Evolutionary conservation across 352 stramenopile genomes (phyloP).

Genomic region (Pythium apleroticum): DNA sequence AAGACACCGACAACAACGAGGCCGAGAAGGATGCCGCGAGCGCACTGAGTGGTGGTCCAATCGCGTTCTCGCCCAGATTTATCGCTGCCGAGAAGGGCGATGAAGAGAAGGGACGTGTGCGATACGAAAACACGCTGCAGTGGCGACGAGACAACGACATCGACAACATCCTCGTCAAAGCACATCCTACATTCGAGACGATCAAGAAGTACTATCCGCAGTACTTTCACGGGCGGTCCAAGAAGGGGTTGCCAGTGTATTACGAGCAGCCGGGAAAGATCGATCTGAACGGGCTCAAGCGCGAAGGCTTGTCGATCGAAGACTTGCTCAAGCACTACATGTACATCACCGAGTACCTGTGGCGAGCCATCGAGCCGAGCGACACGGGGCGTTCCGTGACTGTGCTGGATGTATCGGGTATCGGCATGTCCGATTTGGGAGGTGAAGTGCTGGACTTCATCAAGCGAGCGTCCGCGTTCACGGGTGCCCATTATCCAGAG

Average conservation of each 20-base stretch:
- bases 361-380: slow-evolving; percentile 75
- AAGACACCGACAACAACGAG: slow-evolving; percentile 3
- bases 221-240: slow-evolving; percentile 87
- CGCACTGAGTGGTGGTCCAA: slow-evolving; percentile 56
- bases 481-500: slow-evolving; percentile 92
- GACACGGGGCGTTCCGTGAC: slow-evolving; percentile 77
- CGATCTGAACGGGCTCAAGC: slow-evolving; percentile 80
- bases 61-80: slow-evolving; percentile 78
- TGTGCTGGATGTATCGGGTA: slow-evolving; percentile 82
- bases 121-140: slow-evolving; percentile 77
- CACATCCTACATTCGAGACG: slow-evolving; percentile 77
- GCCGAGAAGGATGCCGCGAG: neutral
- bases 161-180: slow-evolving; percentile 83
- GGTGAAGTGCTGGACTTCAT: slow-evolving; percentile 90
- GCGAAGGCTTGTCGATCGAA: slow-evolving; percentile 86
- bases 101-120: slow-evolving; percentile 70
- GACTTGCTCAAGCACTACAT: slow-evolving; percentile 89
- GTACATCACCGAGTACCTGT: slow-evolving; percentile 92
- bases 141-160: slow-evolving; percentile 87
- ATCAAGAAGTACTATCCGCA: slow-evolving; percentile 94
- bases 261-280: slow-evolving; percentile 88
- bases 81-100: slow-evolving; percentile 85
- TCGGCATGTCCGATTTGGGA: slow-evolving; percentile 87
- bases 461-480: slow-evolving; percentile 84
- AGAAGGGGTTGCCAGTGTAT: slow-evolving; percentile 74